Base-by-base conservation (phyloP, 768 basidiomycete species). In the Tylopilus sp. region DNA sequence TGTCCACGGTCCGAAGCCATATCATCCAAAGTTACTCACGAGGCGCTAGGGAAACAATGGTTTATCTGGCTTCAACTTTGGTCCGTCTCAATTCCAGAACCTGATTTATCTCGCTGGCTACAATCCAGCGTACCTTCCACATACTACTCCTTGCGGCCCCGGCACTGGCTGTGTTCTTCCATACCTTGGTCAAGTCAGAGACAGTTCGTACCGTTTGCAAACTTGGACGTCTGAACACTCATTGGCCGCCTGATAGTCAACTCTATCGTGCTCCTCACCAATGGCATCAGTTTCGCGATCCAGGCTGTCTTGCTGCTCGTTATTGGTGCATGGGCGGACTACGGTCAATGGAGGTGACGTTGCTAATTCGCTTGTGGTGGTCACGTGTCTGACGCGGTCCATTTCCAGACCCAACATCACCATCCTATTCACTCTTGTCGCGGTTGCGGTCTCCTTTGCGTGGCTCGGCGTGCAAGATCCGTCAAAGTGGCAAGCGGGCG, bases 261-360 rank as follows among this genome's bases (percentile, higher is more conserved):
- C 59, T 85, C 87, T 3, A 86, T 89, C 54, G 85, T 89, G 5
- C 75, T 89, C 22, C 73, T 88, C 49, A 88, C 86, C 8, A 90
- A 90, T 58, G 88, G 88, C 4, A 81, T 91, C 40, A 85, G 83
- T 53, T 89, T 89, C 60, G 86, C 85, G 0, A 75, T 90, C 23
- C 88, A 91, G 67, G 85, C 86, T 0, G 78, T 76, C 15, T 60
- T 89, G 15, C 69, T 91, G 36, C 67, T 89, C 21, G 58, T 77
- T 12, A 79, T 90, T 25, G 88, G 87, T 4, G 84, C 86, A 4
- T 89, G 87, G 83, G 86, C 87, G 1, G 88, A 90, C 64, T 91
- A 89, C 64, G 88, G 88, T n/a, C 69, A 71, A 15, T 88, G 86
- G 87, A 85, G 85, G 85, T 83, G 38, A 39, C 28, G 28, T 45